A percentile compares a stretch with the other conserved stretches of the same genome.
phyloP scores from a whole-genome alignment of 306 rosid species.

The Cyamopsis tetragonoloba region DNA sequence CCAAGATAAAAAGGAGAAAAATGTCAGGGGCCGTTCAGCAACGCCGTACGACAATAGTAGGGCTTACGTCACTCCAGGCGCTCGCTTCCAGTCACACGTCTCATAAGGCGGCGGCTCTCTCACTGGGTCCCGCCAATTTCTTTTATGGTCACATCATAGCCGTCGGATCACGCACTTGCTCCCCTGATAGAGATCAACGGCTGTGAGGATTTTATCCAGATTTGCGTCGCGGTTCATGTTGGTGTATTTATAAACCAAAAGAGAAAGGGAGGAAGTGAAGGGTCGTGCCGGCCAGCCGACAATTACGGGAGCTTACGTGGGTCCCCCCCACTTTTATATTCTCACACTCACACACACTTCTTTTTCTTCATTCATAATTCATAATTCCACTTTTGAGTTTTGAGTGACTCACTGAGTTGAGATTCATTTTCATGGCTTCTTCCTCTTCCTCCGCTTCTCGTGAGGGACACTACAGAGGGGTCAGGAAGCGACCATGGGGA shows the following conservation, averaged over 20 bases:
- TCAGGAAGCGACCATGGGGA: constrained; percentile 95
- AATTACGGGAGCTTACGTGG: constrained; percentile 84
- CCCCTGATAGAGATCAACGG: constrained; percentile 32
- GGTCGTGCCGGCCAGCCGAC: constrained; percentile 74
- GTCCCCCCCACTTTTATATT: constrained; percentile 43
- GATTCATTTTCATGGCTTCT: constrained; percentile 48
- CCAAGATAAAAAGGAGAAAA: too few relatives aligned
- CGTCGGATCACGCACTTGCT: neutral
- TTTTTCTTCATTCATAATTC: neutral
- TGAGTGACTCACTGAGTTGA: too few relatives aligned
- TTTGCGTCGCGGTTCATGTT: neutral
- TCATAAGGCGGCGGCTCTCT: constrained; percentile 74
- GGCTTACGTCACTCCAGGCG: constrained; percentile 58
- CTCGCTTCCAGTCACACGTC: constrained; percentile 48
- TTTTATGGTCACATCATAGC: neutral
- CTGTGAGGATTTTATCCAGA: neutral
- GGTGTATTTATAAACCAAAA: constrained; percentile 10
- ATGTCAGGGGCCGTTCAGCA: constrained; percentile 52
- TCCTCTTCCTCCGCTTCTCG: constrained; percentile 42
- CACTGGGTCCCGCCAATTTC: constrained; percentile 22
- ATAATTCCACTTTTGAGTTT: too few relatives aligned
- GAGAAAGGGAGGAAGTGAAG: neutral
- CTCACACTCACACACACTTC: neutral
- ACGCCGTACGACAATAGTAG: constrained; percentile 46
- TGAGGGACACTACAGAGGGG: constrained; percentile 86